Evolutionary conservation across 345 rosid genomes (phyloP).

Genomic region (Anastatica hierochuntica): DNA sequence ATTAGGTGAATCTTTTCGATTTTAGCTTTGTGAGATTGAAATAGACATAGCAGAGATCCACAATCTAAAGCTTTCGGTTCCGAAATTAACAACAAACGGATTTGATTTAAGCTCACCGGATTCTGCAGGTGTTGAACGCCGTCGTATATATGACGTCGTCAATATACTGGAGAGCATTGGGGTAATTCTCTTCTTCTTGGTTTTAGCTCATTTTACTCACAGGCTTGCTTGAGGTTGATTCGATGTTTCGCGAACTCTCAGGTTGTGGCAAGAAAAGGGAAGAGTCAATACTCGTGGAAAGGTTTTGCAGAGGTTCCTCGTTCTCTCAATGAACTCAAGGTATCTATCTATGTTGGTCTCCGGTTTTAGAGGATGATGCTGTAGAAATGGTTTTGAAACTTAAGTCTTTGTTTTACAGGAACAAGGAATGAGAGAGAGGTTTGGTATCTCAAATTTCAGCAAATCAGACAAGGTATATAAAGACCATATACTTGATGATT

Average conservation of each 20-base stretch:
- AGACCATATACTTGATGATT: too few relatives aligned
- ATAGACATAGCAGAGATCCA: neutral
- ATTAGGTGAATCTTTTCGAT: constrained; percentile 33
- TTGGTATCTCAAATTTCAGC: constrained; percentile 22
- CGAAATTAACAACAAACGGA: too few relatives aligned
- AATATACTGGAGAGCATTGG: constrained; percentile 69
- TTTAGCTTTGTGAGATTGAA: neutral
- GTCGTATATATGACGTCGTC: constrained; percentile 73
- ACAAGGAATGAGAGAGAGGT: constrained; percentile 45
- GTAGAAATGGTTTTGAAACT: neutral
- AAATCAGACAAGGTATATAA: constrained; percentile 30
- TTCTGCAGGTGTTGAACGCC: constrained; percentile 58
- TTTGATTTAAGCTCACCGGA: neutral
- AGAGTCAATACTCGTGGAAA: constrained; percentile 69
- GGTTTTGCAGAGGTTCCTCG: constrained; percentile 57
- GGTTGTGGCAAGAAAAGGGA: constrained; percentile 68
- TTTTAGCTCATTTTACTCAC: neutral
- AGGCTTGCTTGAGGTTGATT: neutral
- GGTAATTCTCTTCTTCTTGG: constrained; percentile 15
- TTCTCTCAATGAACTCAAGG: constrained; percentile 51
- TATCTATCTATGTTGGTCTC: neutral
- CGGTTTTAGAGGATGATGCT: neutral
- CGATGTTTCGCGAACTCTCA: constrained; percentile 6
- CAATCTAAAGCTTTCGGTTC: too few relatives aligned
- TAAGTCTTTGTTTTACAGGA: constrained; percentile 30